Base-by-base conservation (phyloP, 1,284 basidiomycete genomes). In the Fomitiporia mediterranea region DNA sequence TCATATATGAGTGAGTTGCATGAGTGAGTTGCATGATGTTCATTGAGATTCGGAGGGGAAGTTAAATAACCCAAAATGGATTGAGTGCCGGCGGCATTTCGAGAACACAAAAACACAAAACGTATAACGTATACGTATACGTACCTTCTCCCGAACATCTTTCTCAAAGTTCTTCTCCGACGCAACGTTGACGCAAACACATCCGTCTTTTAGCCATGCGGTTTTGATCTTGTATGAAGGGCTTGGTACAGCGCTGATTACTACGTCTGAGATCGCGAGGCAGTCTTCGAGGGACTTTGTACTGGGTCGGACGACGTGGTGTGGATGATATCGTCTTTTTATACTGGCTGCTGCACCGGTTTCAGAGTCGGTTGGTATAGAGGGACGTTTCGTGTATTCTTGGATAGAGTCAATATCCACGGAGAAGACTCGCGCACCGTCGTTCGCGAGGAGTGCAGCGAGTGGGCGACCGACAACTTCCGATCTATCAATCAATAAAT, bases 161-260 rank as follows among this genome's bases (percentile, higher is more conserved):
- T 83, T 83, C 68, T 97, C 93, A 68, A 98, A 99, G 72, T 99
- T 99, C 77, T 96, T 98, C 67, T 97, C 94, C 3, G 90, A 87
- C 25, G 93, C 89, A 47, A 99, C 91, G 68, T 98, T 98, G 60
- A 98, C 74, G 64, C 93, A 95, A 1, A 96, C 75, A 62, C 94
- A 95, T 2, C 95, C 96, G 63, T 94, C 91, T 73, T 96, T 96
- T 64, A 99, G 77, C 80, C 81, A 86, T 50, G 82, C 83, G 2
- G 94, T 98, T 62, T 88, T 84, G 55, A 99, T 78, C 64, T 98
- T 98, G 76, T 96, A 99, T 11, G 74, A 73, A n/a, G 87, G 75
- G 64, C 76, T 86, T 1, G 94, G 94, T 6, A 96, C 94, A 1
- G 94, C 94, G 1, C 90, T 89, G 43, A 98, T 83, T 56, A 98